Percentiles rank a stretch among this genome's conserved stretches.
Evolutionary conservation across 306 rosid species (phyloP).

Genomic region (Astragalus membranaceus): DNA sequence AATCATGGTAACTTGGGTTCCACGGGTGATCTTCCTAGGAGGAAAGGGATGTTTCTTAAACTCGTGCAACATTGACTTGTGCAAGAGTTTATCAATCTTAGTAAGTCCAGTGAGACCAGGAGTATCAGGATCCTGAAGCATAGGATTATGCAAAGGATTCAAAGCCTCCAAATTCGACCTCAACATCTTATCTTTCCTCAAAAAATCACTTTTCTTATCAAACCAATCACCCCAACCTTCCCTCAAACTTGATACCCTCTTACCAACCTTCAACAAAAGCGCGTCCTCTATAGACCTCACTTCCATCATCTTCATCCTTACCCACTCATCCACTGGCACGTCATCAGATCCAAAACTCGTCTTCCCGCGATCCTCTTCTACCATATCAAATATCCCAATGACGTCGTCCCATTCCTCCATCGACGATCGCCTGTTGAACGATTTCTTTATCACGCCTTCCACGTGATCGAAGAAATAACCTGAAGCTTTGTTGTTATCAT

Average conservation of each 20-base stretch:
- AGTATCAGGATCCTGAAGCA: slow-evolving; percentile 81
- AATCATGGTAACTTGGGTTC: background rate
- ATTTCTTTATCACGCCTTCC: slow-evolving; percentile 55
- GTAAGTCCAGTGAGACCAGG: slow-evolving; percentile 48
- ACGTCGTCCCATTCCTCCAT: slow-evolving; percentile 44
- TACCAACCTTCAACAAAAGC: slow-evolving; percentile 54
- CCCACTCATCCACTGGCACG: slow-evolving; percentile 61
- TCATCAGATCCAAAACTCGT: slow-evolving; percentile 76
- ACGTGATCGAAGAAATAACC: slow-evolving; percentile 64
- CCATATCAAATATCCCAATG: background rate
- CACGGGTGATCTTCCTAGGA: background rate
- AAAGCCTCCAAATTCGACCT: slow-evolving; percentile 57
- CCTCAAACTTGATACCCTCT: slow-evolving; percentile 23
- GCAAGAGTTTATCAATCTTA: slow-evolving; percentile 49
- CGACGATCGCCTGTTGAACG: slow-evolving; percentile 35
- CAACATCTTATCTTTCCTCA: slow-evolving; percentile 78
- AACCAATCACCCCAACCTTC: slow-evolving; percentile 98
- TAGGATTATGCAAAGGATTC: slow-evolving; percentile 61
- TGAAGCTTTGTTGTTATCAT: slow-evolving; percentile 33
- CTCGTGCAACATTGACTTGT: slow-evolving; percentile 41
- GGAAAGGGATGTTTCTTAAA: slow-evolving; percentile 44
- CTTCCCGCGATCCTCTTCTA: slow-evolving; percentile 42
- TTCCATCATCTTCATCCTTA: slow-evolving; percentile 39
- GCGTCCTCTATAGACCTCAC: slow-evolving; percentile 71
- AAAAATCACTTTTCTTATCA: slow-evolving; percentile 64